phyloP scores from a whole-genome alignment of 495 filamentous ascomycete species.

The Hyaloscypha bicolor region DNA sequence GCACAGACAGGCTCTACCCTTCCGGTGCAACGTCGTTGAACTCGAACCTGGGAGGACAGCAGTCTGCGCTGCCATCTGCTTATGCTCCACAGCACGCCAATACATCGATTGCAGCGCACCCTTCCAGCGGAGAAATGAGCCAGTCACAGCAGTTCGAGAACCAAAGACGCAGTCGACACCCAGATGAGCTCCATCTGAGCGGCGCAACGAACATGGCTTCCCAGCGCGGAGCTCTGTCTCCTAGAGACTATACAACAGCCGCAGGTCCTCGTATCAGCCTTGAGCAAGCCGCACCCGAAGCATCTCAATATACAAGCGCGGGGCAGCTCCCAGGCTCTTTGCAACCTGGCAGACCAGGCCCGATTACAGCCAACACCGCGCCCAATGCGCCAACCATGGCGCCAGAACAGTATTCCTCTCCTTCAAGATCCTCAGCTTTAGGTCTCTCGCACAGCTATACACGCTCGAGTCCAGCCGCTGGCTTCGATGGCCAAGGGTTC shows the following conservation, averaged over 20 bases:
- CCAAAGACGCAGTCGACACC: constrained; percentile 55
- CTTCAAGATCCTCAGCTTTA: constrained; percentile 65
- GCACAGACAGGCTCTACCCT: constrained; percentile 38
- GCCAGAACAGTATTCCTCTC: constrained; percentile 64
- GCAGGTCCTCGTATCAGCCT: constrained; percentile 32
- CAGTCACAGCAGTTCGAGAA: constrained; percentile 54
- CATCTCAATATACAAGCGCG: constrained; percentile 54
- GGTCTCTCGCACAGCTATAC: constrained; percentile 71
- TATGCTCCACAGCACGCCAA: constrained; percentile 21
- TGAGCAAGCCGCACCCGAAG: constrained; percentile 36
- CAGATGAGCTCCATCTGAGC: constrained; percentile 80
- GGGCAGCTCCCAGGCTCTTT: constrained; percentile 53
- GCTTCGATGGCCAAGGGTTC: constrained; percentile 73
- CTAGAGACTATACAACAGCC: constrained; percentile 54
- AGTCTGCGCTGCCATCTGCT: constrained; percentile 20
- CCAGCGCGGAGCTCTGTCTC: constrained; percentile 48
- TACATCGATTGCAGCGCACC: constrained; percentile 21
- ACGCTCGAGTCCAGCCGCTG: constrained; percentile 77
- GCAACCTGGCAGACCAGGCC: constrained; percentile 58
- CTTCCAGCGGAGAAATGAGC: constrained; percentile 38
- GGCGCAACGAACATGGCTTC: constrained; percentile 39
- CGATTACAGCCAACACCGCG: constrained; percentile 71
- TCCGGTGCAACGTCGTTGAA: constrained; percentile 23
- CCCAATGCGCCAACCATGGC: constrained; percentile 66
- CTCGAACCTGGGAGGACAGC: constrained; percentile 20